Conservation (phyloP, 176 grass and related monocot species). For the Lolium rigidum region DNA sequence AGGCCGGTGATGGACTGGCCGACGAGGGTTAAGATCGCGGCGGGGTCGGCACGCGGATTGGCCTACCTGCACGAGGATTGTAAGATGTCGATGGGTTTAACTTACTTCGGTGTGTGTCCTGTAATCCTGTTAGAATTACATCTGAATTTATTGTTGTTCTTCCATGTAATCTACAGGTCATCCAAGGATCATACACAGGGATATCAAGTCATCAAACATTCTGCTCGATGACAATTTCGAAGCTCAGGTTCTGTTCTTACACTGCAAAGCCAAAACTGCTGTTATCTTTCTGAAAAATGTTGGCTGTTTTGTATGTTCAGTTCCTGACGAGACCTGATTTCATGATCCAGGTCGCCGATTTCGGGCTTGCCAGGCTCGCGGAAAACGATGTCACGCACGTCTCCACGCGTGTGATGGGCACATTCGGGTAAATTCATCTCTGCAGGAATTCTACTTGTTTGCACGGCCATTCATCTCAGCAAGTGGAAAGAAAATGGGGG, state of each 20-base stretch:
- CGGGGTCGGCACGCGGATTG: slow-evolving; percentile 72
- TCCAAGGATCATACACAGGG: slow-evolving; percentile 95
- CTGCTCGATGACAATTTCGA: slow-evolving; percentile 86
- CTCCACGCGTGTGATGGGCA: slow-evolving; percentile 88
- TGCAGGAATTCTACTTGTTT: background rate
- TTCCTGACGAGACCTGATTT: background rate
- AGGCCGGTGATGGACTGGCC: slow-evolving; percentile 75
- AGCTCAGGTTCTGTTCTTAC: slow-evolving; percentile 65
- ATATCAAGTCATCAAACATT: slow-evolving; percentile 97
- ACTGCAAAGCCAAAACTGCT: background rate
- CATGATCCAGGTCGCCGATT: slow-evolving; percentile 72
- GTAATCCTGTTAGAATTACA: background rate
- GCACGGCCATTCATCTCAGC: background rate
- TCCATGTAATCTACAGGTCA: slow-evolving; percentile 56
- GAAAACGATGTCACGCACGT: slow-evolving; percentile 78
- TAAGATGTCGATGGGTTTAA: slow-evolving; percentile 40
- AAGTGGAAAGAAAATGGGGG: background rate
- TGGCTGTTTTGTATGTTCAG: background rate
- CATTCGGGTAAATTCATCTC: slow-evolving; percentile 65
- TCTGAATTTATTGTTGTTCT: background rate
- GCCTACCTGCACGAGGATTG: slow-evolving; percentile 96
- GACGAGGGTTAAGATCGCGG: slow-evolving; percentile 83
- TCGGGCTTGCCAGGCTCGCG: slow-evolving; percentile 76
- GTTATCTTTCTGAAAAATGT: background rate
- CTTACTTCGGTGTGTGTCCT: background rate